These are phyloP conservation scores for Psilocybe cyanescens DNA, from an alignment of 768 basidiomycete genomes.

Conservation along the genomic window DNA sequence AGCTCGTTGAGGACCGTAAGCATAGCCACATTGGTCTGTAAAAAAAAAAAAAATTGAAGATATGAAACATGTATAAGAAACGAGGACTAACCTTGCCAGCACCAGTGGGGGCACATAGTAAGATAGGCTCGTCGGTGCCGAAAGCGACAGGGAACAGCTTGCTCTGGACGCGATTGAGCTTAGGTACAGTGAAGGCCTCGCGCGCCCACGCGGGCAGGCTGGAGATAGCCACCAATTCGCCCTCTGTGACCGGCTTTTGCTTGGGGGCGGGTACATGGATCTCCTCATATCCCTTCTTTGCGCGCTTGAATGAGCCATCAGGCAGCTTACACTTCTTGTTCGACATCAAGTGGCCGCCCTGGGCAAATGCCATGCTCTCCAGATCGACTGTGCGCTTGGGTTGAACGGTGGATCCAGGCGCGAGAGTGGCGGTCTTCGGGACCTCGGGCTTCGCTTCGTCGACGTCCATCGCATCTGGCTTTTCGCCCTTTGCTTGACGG, in stretches of 20 bases:
- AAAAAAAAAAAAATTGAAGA: constrained; percentile 18
- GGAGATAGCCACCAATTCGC: constrained; percentile 73
- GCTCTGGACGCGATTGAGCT: constrained; percentile 91
- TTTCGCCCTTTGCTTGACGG: constrained; percentile 55
- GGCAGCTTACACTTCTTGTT: constrained; percentile 99
- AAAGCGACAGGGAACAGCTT: constrained; percentile 93
- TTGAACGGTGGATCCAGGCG: constrained; percentile 85
- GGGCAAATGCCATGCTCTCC: constrained; percentile 93
- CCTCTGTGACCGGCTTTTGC: constrained; percentile 61
- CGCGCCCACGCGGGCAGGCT: constrained; percentile 86
- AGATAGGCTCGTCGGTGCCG: constrained; percentile 90
- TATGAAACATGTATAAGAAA: background rate
- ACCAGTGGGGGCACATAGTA: constrained; percentile 97
- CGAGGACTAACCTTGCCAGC: constrained; percentile 86
- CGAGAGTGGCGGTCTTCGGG: constrained; percentile 84
- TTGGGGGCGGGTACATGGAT: constrained; percentile 96
- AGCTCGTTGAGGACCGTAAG: constrained; percentile 92
- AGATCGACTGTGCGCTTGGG: constrained; percentile 88
- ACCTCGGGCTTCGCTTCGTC: constrained; percentile 60
- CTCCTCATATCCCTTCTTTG: constrained; percentile 96
- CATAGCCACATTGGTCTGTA: constrained; percentile 96
- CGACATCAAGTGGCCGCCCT: constrained; percentile 96
- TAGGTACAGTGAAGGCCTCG: constrained; percentile 81
- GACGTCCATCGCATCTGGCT: constrained; percentile 77
- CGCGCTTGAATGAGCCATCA: constrained; percentile 96